Evolutionary conservation across 495 filamentous ascomycete species (phyloP), one percentile per base, ranked within the genome.

Genomic region (Tuber brumale): DNA sequence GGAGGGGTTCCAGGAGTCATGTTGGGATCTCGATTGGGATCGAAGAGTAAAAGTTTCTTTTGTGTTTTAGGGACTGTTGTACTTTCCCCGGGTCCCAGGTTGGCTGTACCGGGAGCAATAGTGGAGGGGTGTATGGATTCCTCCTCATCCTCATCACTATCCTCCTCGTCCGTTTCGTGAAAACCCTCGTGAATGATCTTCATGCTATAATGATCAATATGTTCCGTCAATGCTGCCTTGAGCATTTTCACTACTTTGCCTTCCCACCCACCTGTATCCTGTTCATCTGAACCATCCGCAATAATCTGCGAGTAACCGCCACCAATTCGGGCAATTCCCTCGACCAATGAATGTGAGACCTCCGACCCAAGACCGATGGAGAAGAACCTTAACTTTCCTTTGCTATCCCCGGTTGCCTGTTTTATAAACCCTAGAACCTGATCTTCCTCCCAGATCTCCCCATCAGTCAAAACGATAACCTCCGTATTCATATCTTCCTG

Each of bases 161-260:
- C 72, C 1, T 84, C 83, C 46, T 83, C 84, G n/a, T 82, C 85
- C 75, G 90, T 91, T 75, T 89, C 86, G 51, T 57, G 51, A 27
- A 57, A 57, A 57, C 51, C 51, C 0, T 57, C 51, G 51, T 57
- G 51, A 27, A 57, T 57, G 72, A 91, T 82, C 75, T 91, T 88
- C 4, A 92, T 77, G 2, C 83, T 86, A 75, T 89, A 92, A 76
- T 91, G 86, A 43, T 80, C 86, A 73, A 91, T 81, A 75, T 92
- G 88, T 6, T 90, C 89, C 14, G 86, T 86, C 42, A 92, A 79
- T 0, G 89, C 89, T 1, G 86, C 90, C 79, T 91, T 91, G 44
- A 93, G 84, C 89, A 92, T 92, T 10, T 90, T 86, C 4, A 92
- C 85, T 7, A 92, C 86, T 82, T 90, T 90, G 66, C 82, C 85